Evolutionary conservation across 768 basidiomycete genomes (phyloP), one percentile per base, ranked within the genome.

Genomic region (Tulasnella sp.): DNA sequence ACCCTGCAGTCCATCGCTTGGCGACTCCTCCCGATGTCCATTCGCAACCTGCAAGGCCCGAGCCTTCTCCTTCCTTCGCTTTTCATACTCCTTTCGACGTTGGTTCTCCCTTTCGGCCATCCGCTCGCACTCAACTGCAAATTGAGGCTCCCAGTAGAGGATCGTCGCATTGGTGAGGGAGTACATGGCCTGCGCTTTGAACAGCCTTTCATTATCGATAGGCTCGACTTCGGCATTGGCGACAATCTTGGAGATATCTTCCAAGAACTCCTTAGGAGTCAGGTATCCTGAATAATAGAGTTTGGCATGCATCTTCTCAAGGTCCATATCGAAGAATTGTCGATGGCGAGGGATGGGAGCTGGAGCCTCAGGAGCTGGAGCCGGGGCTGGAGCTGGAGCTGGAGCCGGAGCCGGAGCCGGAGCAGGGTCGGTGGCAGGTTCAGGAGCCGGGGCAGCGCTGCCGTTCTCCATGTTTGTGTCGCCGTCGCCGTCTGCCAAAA

Each of bases 151-250:
- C 82, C 96, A 95, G 83, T 94, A 93, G 82, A 93, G 90, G 78
- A 95, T 90, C 86, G 94, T 92, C 81, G 97, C 92, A 83, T 98
- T 88, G 1, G 94, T 88, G 24, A 94, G 93, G 34, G 91, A 95
- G 81, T 92, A 90, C 95, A 99, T 95, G 52, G 94, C 92, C 80
- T 95, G 93, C 0, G 97, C 94, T 81, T 92, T 93, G 83, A 90
- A 89, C 62, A 94, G 84, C 58, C 94, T 88, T 9, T 98, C 97
- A 21, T 86, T 84, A 84, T 98, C 91, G 81, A 95, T 94, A 86
- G 92, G 93, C 80, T 89, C 88, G 78, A 96, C 88, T 82, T 95
- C 94, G 71, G 87, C 87, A 81, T 89, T 89, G 75, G 85, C 84
- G 75, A 86, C 85, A 56, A 89, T 87, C 42, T 83, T 83, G 48